Evolutionary conservation across 2,329 filamentous ascomycete species (phyloP).

Genomic region (Rhexocercosporidium sp.): DNA sequence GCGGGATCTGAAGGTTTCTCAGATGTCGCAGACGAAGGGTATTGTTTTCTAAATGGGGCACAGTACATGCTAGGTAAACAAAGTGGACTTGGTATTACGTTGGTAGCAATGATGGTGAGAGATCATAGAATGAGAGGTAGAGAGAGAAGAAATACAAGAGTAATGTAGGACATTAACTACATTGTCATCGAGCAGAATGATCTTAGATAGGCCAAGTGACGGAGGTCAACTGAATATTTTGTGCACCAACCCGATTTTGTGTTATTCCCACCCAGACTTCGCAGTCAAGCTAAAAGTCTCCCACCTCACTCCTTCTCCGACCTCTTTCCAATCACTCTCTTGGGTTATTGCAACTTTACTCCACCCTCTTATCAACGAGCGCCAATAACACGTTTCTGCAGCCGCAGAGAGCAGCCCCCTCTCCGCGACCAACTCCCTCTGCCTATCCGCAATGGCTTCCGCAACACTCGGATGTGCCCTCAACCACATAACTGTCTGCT

Average conservation of each 20-base stretch:
- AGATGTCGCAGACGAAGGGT: conserved; percentile 22
- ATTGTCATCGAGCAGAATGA: neutral
- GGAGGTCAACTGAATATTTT: no score
- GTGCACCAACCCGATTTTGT: no score
- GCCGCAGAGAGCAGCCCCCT: conserved; percentile 54
- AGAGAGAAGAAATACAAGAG: neutral
- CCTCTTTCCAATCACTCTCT: conserved; percentile 42
- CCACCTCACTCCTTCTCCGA: conserved; percentile 41
- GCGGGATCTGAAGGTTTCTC: conserved; percentile 22
- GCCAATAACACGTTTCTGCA: conserved; percentile 60
- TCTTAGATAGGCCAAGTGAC: no score
- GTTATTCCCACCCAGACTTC: conserved; percentile 28
- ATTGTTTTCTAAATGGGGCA: conserved; percentile 20
- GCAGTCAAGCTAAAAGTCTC: conserved; percentile 37
- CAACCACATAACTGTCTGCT: conserved; percentile 52
- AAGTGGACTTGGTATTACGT: neutral
- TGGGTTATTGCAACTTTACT: conserved; percentile 47
- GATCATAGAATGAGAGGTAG: neutral
- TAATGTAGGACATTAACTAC: neutral
- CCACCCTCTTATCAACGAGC: conserved; percentile 55
- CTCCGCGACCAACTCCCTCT: conserved; percentile 50
- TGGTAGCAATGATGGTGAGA: neutral
- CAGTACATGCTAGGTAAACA: neutral
- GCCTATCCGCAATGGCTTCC: conserved; percentile 52
- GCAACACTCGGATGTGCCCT: conserved; percentile 50